Percentiles rank a stretch among this genome's conserved stretches.
Evolutionary conservation across 768 basidiomycete genomes (phyloP).

Genomic region (Mycena kentingensis): DNA sequence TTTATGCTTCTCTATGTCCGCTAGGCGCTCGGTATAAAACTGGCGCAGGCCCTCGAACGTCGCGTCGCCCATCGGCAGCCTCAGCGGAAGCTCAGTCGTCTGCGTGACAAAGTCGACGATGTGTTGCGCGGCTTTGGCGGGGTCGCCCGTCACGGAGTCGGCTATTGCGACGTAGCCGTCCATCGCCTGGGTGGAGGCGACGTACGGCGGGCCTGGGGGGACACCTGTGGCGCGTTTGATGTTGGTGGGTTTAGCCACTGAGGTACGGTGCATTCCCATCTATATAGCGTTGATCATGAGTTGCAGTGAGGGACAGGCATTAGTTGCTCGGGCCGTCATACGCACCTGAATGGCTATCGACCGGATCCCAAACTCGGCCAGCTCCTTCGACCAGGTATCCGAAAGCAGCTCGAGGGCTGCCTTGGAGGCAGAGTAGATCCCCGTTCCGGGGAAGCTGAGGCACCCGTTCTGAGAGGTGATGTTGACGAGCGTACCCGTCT

Average conservation of each 20-base stretch:
- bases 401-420: constrained; percentile 21
- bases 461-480: constrained; percentile 27
- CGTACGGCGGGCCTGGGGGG: constrained; percentile 27
- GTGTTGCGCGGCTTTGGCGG: constrained; percentile 16
- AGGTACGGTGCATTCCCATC: constrained; percentile 28
- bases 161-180: not conserved
- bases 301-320: not conserved
- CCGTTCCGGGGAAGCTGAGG: constrained; percentile 16
- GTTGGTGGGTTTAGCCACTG: constrained; percentile 12
- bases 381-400: constrained; percentile 11
- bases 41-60: too few relatives aligned
- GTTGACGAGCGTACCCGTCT: constrained; percentile 33
- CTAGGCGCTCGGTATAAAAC: too few relatives aligned
- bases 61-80: constrained; percentile 21
- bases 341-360: constrained; percentile 23
- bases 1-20: too few relatives aligned
- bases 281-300: not conserved
- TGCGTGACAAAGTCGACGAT: constrained; percentile 23
- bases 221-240: constrained; percentile 5
- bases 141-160: constrained; percentile 24
- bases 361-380: constrained; percentile 15
- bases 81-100: constrained; percentile 10
- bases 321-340: too few relatives aligned
- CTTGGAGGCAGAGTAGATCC: constrained; percentile 33
- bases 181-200: constrained; percentile 2